phyloP scores from a whole-genome alignment of 805 yeast species.

The Candida cerambycidarum region DNA sequence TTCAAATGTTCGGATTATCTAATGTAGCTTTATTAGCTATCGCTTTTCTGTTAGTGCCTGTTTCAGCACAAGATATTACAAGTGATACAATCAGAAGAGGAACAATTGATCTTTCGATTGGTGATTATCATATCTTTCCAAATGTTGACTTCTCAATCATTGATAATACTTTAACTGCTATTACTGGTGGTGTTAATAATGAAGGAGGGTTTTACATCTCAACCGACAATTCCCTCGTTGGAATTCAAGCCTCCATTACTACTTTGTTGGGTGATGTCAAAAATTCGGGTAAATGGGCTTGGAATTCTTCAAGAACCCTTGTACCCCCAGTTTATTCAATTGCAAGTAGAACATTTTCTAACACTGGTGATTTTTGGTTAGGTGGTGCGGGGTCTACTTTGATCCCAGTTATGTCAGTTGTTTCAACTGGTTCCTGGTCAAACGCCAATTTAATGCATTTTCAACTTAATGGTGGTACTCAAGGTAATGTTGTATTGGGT shows the following conservation, averaged over 20 bases:
- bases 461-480: slow-evolving; percentile 14
- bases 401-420: slow-evolving; percentile 9
- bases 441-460: slow-evolving; percentile 22
- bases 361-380: slow-evolving; percentile 21
- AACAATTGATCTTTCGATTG: slow-evolving; percentile 18
- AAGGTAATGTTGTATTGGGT: slow-evolving; percentile 18
- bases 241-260: slow-evolving; percentile 17
- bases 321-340: slow-evolving; percentile 16
- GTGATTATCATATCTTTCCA: slow-evolving; percentile 19
- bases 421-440: slow-evolving; percentile 9
- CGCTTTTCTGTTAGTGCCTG: background rate
- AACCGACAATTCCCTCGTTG: slow-evolving; percentile 15
- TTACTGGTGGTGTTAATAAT: slow-evolving; percentile 22
- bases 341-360: slow-evolving; percentile 7
- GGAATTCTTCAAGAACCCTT: slow-evolving; percentile 16
- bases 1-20: slow-evolving; percentile 2
- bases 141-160: slow-evolving; percentile 29
- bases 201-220: slow-evolving; percentile 22
- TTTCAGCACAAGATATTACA: slow-evolving; percentile 15
- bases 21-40: slow-evolving; percentile 1
- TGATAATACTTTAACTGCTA: slow-evolving; percentile 19
- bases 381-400: slow-evolving; percentile 17
- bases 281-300: slow-evolving; percentile 18
- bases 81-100: slow-evolving; percentile 20
- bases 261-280: slow-evolving; percentile 8